Evolutionary conservation across 331 rosid species (phyloP).

Genomic region (Spiraea crenata): DNA sequence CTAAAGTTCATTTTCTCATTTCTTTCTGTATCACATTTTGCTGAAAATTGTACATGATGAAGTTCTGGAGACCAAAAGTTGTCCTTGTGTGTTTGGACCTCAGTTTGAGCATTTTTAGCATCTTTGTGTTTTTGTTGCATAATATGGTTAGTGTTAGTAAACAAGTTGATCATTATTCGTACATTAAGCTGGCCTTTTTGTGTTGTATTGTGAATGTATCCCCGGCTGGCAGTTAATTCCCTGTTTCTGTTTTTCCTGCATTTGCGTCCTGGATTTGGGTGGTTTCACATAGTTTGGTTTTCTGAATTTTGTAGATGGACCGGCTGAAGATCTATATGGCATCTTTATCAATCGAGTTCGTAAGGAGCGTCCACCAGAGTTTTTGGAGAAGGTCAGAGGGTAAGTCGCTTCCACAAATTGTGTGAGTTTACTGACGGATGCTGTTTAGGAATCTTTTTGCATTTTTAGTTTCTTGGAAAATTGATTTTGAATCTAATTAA

Average conservation of each 20-base stretch:
- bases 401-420: conserved; percentile 40
- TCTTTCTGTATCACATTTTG: not conserved
- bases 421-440: not conserved
- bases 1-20: not conserved
- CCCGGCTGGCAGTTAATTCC: not conserved
- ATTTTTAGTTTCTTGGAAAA: not conserved
- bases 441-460: not conserved
- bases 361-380: conserved; percentile 82
- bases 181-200: not conserved
- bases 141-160: not conserved
- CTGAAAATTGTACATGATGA: no score
- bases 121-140: not conserved
- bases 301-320: conserved; percentile 45
- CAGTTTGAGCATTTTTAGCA: not conserved
- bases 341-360: conserved; percentile 84
- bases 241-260: not conserved
- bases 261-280: conserved; percentile 1
- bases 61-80: not conserved
- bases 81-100: not conserved
- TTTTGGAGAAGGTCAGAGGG: conserved; percentile 81
- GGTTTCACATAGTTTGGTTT: conserved; percentile 13
- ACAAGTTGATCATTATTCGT: not conserved
- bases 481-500: not conserved
- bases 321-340: no score
- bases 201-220: not conserved